A percentile compares a stretch with the other conserved stretches of the same genome.
These are phyloP conservation scores for Fusarium xylarioides DNA, from an alignment of 2,329 filamentous ascomycete genomes.

Conservation along the genomic window DNA sequence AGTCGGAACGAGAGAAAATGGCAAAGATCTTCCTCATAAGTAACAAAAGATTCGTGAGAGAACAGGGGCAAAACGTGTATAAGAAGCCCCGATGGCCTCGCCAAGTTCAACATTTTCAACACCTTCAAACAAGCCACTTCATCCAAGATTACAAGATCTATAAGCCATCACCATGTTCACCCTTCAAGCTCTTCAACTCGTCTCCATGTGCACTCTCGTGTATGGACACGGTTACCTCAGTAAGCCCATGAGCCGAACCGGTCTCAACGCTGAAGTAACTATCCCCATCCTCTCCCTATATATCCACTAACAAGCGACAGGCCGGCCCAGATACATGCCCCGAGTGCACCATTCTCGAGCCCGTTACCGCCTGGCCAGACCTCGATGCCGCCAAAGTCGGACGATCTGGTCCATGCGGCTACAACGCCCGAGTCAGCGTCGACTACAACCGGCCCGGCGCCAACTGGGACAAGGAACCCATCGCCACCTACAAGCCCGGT, in stretches of 20 bases:
- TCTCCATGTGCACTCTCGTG: neutral
- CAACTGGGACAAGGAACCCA: slow-evolving; percentile 55
- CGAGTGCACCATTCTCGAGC: slow-evolving; percentile 64
- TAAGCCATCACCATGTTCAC: neutral
- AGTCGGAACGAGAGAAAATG: neutral
- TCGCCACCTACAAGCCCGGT: slow-evolving; percentile 56
- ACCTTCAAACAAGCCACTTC: neutral
- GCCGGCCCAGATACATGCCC: slow-evolving; percentile 60
- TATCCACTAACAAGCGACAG: slow-evolving; percentile 38
- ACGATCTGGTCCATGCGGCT: slow-evolving; percentile 61
- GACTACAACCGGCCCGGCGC: slow-evolving; percentile 60
- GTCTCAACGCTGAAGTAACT: slow-evolving; percentile 22
- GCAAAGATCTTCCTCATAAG: neutral
- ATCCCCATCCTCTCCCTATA: accelerated
- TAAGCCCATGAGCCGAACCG: slow-evolving; percentile 30
- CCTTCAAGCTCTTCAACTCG: neutral
- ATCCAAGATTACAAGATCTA: neutral
- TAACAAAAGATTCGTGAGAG: accelerated
- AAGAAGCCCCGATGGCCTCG: neutral
- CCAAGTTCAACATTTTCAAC: accelerated
- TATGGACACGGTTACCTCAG: slow-evolving; percentile 29
- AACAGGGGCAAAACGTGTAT: neutral
- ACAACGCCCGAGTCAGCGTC: slow-evolving; percentile 61
- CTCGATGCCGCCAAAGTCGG: slow-evolving; percentile 56
- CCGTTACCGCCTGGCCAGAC: slow-evolving; percentile 60